Percentiles rank a stretch among this genome's conserved stretches.
phyloP scores from a whole-genome alignment of 2,329 filamentous ascomycete genomes.

The Aspergillus pseudonomiae region DNA sequence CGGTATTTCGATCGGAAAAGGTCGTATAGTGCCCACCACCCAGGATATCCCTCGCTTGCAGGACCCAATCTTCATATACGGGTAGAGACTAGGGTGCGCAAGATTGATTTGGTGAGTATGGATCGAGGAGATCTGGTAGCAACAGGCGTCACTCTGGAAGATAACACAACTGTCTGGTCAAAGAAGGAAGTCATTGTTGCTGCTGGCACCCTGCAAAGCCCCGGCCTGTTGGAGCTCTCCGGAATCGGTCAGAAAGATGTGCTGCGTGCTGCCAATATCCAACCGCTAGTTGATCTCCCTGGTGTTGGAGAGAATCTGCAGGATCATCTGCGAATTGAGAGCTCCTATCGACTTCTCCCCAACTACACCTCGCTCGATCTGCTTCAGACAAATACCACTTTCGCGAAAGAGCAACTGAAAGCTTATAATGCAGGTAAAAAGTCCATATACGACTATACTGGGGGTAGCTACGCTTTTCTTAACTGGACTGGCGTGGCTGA shows the following conservation, averaged over 20 bases:
- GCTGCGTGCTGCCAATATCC: slow-evolving; percentile 44
- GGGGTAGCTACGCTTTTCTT: neutral
- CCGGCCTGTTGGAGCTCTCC: slow-evolving; percentile 54
- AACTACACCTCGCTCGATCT: neutral
- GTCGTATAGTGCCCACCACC: neutral
- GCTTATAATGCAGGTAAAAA: neutral
- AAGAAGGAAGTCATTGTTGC: slow-evolving; percentile 48
- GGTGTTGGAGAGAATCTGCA: slow-evolving; percentile 50
- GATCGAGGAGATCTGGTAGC: slow-evolving; percentile 13
- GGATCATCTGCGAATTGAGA: slow-evolving; percentile 25
- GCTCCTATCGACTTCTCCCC: neutral
- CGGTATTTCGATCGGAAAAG: neutral
- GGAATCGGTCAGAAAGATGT: slow-evolving; percentile 49
- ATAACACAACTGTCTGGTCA: slow-evolving; percentile 10
- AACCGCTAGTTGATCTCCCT: slow-evolving; percentile 48
- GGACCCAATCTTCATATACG: neutral
- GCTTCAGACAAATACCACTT: neutral
- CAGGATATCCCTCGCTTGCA: neutral
- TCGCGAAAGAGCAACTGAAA: neutral
- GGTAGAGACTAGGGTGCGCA: neutral
- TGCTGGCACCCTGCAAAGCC: slow-evolving; percentile 46
- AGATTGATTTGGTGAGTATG: neutral
- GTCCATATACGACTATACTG: neutral
- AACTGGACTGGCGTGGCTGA: neutral
- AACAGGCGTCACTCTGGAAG: neutral